Base-by-base conservation (phyloP, 805 yeast genomes). In the Candida loeiensis region DNA sequence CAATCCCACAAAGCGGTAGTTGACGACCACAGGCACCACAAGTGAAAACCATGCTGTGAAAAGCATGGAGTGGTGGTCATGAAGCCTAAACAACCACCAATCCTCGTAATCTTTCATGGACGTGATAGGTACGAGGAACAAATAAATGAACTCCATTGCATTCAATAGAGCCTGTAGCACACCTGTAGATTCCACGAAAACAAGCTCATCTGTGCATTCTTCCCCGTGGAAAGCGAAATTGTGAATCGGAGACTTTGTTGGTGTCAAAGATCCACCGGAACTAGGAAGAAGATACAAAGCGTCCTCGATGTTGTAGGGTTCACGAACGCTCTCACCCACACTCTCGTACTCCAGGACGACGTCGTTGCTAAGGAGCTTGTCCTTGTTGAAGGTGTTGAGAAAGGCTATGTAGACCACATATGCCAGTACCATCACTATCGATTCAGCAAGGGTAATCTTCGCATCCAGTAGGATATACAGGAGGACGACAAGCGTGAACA, bases 401-500 rank as follows among this genome's bases (percentile, higher is more conserved):
- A 57, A 61, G 9, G 43, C 25, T 20, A 63, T 48, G 42, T 63
- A 64, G 4, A 41, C 25, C 3, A 54, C 17, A 40, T 63, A 63
- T 6, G 51, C 39, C 3, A 36, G 25, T 0, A 53, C 43, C 64
- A 67, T 57, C 6, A 50, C 13, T 2, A 48, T 24, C 37, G 67
- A 58, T 45, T 67, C 73, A 1, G 44, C 7, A 9, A 50, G 15
- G 8, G 69, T 66, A 15, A 67, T 55, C 31, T 51, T 50, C 17
- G 66, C 66, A 46, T 67, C 73, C 8, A 58, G 50, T 14, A 66
- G 38, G 11, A 66, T 56, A 28, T 47, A 47, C 39, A 54, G 50
- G 35, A 67, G 56, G 12, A 60, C 35, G 6, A 53, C 31, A 4
- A 64, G 41, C 18, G 57, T 54, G n/a, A 47, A 42, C 12, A 61